Conservation (phyloP, 2,329 filamentous ascomycete species). For the Parascedosporium putredinis region DNA sequence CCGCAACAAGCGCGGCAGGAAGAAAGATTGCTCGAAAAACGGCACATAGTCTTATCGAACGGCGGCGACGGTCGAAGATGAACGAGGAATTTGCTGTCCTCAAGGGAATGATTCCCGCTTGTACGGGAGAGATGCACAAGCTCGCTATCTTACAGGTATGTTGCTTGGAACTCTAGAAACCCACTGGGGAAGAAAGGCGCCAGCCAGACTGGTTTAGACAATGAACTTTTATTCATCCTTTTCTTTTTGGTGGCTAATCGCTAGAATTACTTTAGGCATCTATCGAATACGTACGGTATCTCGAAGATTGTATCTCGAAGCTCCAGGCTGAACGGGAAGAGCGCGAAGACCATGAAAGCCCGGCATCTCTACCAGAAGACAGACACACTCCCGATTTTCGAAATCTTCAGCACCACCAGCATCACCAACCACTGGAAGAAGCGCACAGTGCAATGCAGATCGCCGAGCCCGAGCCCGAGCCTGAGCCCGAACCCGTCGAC, state of each 20-base stretch:
- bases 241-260: too few species aligned
- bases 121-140: constrained; percentile 97
- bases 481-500: constrained; percentile 22
- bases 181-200: too few species aligned
- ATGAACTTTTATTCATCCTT: too few species aligned
- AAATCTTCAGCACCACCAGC: constrained; percentile 10
- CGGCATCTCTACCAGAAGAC: background rate
- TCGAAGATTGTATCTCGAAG: constrained; percentile 77
- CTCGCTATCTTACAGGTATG: constrained; percentile 83
- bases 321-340: constrained; percentile 46
- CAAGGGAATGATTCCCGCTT: constrained; percentile 93
- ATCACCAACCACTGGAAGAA: constrained; percentile 17
- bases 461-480: background rate
- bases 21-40: constrained; percentile 93
- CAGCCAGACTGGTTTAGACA: too few species aligned
- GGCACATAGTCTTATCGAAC: constrained; percentile 89
- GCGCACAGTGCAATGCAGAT: background rate
- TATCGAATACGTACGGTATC: constrained; percentile 90
- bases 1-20: constrained; percentile 71
- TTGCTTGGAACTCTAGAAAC: constrained; percentile 9
- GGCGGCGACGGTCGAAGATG: constrained; percentile 88
- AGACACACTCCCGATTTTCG: constrained; percentile 5
- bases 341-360: background rate
- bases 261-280: constrained; percentile 52
- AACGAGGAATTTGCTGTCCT: constrained; percentile 93